Conservation (phyloP, 2,329 filamentous ascomycete genomes). For the Cordyceps tenuipes region DNA sequence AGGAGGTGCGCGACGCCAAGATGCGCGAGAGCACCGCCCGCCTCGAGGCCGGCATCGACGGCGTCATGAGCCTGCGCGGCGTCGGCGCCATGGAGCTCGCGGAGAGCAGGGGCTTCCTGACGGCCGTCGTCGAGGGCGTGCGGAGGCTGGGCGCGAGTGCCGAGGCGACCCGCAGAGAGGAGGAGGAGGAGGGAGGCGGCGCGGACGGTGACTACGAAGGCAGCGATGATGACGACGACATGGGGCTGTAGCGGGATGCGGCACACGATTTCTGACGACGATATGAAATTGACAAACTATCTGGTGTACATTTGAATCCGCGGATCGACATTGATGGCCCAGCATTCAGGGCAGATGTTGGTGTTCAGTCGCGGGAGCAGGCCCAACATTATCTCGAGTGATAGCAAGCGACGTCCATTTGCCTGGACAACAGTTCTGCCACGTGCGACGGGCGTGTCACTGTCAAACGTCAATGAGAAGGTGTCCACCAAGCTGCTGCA, state of each 20-base stretch:
- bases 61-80: conserved; percentile 61
- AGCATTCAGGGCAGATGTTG: neutral
- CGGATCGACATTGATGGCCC: neutral
- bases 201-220: conserved; percentile 52
- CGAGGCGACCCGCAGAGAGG: conserved; percentile 68
- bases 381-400: neutral
- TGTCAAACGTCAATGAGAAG: neutral
- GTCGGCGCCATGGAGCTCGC: conserved; percentile 91
- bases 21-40: conserved; percentile 66
- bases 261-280: neutral
- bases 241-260: conserved; percentile 29
- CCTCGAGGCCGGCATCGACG: conserved; percentile 61
- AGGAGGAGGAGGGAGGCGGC: conserved; percentile 59
- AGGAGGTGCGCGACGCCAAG: conserved; percentile 86
- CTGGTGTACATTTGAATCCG: neutral
- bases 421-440: neutral
- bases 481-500: no score
- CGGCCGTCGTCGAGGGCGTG: conserved; percentile 79
- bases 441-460: neutral
- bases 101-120: conserved; percentile 76
- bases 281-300: neutral
- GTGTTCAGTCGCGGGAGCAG: neutral
- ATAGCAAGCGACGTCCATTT: no score
- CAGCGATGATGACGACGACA: conserved; percentile 45
- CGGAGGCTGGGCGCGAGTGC: conserved; percentile 73